Conservation (phyloP, 2,329 filamentous ascomycete genomes). For the Paecilomyces sp. region DNA sequence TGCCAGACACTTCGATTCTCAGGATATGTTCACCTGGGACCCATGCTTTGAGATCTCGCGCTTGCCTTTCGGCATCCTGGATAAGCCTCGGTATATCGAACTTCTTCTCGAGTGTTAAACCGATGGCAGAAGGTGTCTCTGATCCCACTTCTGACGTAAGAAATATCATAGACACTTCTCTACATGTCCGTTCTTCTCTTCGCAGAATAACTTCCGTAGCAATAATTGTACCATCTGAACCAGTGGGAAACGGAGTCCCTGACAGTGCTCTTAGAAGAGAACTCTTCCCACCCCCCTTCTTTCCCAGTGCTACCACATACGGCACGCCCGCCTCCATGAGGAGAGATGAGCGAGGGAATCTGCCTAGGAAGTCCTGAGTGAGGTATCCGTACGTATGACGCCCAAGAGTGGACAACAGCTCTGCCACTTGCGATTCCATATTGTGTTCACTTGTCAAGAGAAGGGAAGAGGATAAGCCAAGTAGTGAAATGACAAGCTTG, state of each 20-base stretch:
- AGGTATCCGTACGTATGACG: neutral
- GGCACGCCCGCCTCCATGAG: neutral
- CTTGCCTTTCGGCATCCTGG: neutral
- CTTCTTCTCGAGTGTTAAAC: neutral
- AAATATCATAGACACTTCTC: neutral
- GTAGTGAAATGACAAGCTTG: neutral
- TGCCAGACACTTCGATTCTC: neutral
- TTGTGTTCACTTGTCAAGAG: neutral
- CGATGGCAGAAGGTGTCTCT: neutral
- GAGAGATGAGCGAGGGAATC: neutral
- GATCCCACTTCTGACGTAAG: neutral
- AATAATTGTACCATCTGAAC: neutral
- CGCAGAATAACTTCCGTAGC: neutral
- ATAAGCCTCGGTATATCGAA: neutral
- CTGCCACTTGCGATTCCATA: neutral
- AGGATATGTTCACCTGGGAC: neutral
- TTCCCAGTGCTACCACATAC: neutral
- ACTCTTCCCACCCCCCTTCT: neutral
- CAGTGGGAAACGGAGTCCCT: neutral
- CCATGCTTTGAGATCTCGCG: neutral
- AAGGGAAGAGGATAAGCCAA: neutral
- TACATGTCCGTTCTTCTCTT: neutral
- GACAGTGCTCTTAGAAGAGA: neutral
- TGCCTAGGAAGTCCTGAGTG: neutral
- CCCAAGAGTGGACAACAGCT: neutral